phyloP scores from a whole-genome alignment of 805 yeast genomes.

The Candida palmyrensis region DNA sequence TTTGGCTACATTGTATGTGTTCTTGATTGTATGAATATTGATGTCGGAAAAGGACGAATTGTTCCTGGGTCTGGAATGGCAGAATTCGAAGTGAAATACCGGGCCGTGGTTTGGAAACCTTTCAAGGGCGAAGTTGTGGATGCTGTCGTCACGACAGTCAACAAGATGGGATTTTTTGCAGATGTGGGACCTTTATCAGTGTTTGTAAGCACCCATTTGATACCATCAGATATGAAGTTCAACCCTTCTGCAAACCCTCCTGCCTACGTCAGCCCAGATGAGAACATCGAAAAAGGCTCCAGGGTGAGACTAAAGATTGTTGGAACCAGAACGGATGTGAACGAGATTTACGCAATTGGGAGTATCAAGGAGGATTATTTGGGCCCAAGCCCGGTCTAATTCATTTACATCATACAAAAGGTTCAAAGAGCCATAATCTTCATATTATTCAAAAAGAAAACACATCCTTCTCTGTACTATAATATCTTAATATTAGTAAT shows the following conservation, averaged over 20 bases:
- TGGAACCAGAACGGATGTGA: constrained; percentile 96
- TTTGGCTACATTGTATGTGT: constrained; percentile 97
- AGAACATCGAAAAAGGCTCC: constrained; percentile 89
- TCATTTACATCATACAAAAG: background rate
- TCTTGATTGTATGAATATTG: constrained; percentile 88
- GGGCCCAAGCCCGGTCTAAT: constrained; percentile 62
- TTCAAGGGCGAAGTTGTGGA: constrained; percentile 99
- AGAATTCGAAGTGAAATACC: constrained; percentile 90
- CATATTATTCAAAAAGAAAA: background rate
- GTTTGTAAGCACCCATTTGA: constrained; percentile 89
- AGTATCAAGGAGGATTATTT: constrained; percentile 96
- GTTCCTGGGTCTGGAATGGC: constrained; percentile 92
- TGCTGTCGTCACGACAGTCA: constrained; percentile 90
- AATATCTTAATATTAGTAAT: background rate
- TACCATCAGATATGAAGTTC: constrained; percentile 89
- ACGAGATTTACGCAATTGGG: constrained; percentile 95
- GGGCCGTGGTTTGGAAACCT: constrained; percentile 98
- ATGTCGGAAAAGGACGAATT: constrained; percentile 90
- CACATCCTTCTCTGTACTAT: no score
- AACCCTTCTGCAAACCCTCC: constrained; percentile 97
- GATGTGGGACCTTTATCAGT: constrained; percentile 97
- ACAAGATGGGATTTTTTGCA: constrained; percentile 93
- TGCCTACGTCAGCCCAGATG: constrained; percentile 94
- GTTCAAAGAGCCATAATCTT: background rate
- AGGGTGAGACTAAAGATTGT: constrained; percentile 92